Percentiles rank a stretch among this genome's conserved stretches.
These are phyloP conservation scores for Phytopythium aichiense DNA, from an alignment of 352 stramenopile genomes.

Conservation along the genomic window DNA sequence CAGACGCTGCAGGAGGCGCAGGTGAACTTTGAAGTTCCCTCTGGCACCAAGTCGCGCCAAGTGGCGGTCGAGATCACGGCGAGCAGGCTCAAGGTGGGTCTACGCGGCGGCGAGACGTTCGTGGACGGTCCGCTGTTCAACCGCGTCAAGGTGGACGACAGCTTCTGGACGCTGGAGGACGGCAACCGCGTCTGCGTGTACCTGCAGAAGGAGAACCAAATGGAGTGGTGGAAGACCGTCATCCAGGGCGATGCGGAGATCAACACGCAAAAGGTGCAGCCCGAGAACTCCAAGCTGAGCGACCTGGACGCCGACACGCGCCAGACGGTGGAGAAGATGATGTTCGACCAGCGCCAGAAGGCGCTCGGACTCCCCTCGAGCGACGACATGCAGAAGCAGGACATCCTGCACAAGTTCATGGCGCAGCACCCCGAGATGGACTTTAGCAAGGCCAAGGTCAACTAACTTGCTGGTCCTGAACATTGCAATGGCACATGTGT, in stretches of 20 bases:
- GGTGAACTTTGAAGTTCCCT: constrained; percentile 89
- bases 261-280: constrained; percentile 97
- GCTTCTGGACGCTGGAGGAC: constrained; percentile 98
- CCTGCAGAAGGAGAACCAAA: constrained; percentile 98
- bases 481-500: neutral
- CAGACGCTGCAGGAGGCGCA: constrained; percentile 97
- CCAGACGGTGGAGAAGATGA: constrained; percentile 99
- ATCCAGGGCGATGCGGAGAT: constrained; percentile 95
- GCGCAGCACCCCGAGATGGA: constrained; percentile 99
- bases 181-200: constrained; percentile 90
- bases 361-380: constrained; percentile 94
- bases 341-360: constrained; percentile 98
- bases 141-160: constrained; percentile 97
- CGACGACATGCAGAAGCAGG: constrained; percentile 97
- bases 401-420: constrained; percentile 99
- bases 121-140: constrained; percentile 94
- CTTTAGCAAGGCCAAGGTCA: constrained; percentile 98
- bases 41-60: constrained; percentile 92
- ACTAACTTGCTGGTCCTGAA: constrained; percentile 35
- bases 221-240: constrained; percentile 99
- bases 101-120: constrained; percentile 73
- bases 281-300: constrained; percentile 97
- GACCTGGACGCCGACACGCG: constrained; percentile 98
- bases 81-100: constrained; percentile 85
- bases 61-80: constrained; percentile 92